Evolutionary conservation across 768 basidiomycete species (phyloP).

Genomic region (Termitomyces sp.): DNA sequence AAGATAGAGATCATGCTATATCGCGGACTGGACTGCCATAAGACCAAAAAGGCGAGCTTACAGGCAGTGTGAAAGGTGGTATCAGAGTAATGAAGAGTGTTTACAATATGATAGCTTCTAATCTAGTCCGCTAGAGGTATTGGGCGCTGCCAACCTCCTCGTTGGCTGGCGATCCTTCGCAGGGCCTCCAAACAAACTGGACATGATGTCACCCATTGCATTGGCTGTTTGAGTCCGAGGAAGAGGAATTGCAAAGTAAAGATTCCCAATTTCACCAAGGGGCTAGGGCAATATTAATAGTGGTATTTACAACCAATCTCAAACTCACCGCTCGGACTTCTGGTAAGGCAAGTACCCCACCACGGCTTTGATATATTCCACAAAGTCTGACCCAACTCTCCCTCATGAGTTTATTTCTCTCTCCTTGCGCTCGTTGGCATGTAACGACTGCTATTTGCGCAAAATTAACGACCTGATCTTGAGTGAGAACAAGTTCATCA

Average conservation of each 20-base stretch:
- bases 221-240: slow-evolving; percentile 68
- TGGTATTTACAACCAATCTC: background rate
- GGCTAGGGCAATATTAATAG: slow-evolving; percentile 32
- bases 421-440: slow-evolving; percentile 83
- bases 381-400: slow-evolving; percentile 84
- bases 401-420: slow-evolving; percentile 67
- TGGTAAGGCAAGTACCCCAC: slow-evolving; percentile 50
- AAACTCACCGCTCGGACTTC: slow-evolving; percentile 59
- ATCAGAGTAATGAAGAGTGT: background rate
- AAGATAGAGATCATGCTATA: background rate
- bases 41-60: background rate
- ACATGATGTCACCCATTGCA: slow-evolving; percentile 85
- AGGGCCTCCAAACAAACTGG: slow-evolving; percentile 79
- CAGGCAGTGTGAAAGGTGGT: background rate
- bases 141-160: slow-evolving; percentile 42
- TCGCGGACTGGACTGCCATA: background rate
- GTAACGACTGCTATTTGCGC: slow-evolving; percentile 82
- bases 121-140: slow-evolving; percentile 37
- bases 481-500: slow-evolving; percentile 67
- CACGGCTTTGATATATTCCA: slow-evolving; percentile 75
- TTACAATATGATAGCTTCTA: slow-evolving; percentile 15
- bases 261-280: slow-evolving; percentile 58
- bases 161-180: slow-evolving; percentile 22
- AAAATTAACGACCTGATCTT: slow-evolving; percentile 78
- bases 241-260: slow-evolving; percentile 86